Evolutionary conservation across 805 yeast genomes (phyloP), one percentile per base, ranked within the genome.

Genomic region (Zygosaccharomyces pseudorouxii): DNA sequence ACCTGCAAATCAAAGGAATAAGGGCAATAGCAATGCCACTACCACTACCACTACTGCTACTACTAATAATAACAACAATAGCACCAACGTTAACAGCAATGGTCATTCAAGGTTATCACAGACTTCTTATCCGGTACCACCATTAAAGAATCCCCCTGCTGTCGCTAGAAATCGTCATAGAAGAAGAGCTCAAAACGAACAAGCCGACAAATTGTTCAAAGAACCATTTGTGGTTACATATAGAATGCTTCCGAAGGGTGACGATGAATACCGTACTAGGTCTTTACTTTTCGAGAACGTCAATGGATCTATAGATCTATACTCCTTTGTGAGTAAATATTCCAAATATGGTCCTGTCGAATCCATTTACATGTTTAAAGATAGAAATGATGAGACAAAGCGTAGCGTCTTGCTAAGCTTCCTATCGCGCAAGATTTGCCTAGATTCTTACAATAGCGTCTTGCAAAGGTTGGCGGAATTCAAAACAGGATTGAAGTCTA

Each of bases 341-440:
- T 71, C 82, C 8, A 77, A 77, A 38, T 72, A 62, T 59, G 87
- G 86, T 3, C 85, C 87, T 0, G 72, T 84, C 30, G 89, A 84
- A 61, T 78, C 77, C 55, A 72, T 80, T 51, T 72, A 74, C 47
- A 60, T 78, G 49, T 50, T 59, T 16, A 76, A 69, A 4, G 70
- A 58, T 20, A 71, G 59, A 12, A 71, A 64, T 11, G 73, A 66
- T 20, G 67, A 65, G 14, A 60, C 67, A 36, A 58, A 61, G 46
- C 57, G 45, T 19, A 50, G 55, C 3, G 52, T 62, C 30, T 41
- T 65, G 20, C 49, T 64, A 48, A 64, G 67, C 48, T 65, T 64
- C 30, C 43, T 69, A 18, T 64, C 71, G n/a, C 53, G 60, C 22
- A 65, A 65, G 23, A 57, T 68, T 6, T 69, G 73, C 49, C 48